Base-by-base conservation (phyloP, 495 filamentous ascomycete species). In the Apiosordaria backusii region DNA sequence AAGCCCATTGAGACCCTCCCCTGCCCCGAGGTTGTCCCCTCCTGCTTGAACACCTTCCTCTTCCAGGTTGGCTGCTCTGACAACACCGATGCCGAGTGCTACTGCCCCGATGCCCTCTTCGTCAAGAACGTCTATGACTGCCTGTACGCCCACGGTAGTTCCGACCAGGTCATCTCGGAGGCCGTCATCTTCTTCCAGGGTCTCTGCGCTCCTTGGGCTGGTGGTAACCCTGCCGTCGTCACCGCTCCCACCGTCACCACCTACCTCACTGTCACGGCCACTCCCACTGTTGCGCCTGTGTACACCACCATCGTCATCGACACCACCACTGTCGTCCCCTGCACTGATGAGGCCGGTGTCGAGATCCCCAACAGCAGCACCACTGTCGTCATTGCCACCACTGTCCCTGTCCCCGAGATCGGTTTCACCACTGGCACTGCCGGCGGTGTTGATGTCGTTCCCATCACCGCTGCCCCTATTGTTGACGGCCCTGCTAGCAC, bases 41-140 rank as follows among this genome's bases (percentile, higher is more conserved):
- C 87, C 68, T 98, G 94, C 81, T 83, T 98, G 80, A 96, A 97
- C 86, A 97, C 94, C 70, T 97, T 92, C 92, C 77, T 96, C 68
- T 86, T 88, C 70, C 81, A 80, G 67, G 83, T 87, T 45, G 84
- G 85, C 77, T 97, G 94, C 86, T 82, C 77, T 66, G 90, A 92
- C 81, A 97, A 96, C 87, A 87, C 89, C 58, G 90, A 96, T 71
- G 77, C 84, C 45, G 75, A 80, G 66, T 98, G 95, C 88, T 98
- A 89, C 88, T 98, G 94, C 87, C 89, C 90, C 63, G 83, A 90
- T 69, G 76, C 82, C 58, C 73, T 84, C 61, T 93, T 96, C 80
- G 90, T 91, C 74, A 83, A 85, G 73, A 90, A 90, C 75, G 87
- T 97, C 74, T 91, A 89, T 72, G 83, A 85, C 64, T 98, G 94